phyloP scores from a whole-genome alignment of 2,329 filamentous ascomycete species.

The Aspergillus flavus region DNA sequence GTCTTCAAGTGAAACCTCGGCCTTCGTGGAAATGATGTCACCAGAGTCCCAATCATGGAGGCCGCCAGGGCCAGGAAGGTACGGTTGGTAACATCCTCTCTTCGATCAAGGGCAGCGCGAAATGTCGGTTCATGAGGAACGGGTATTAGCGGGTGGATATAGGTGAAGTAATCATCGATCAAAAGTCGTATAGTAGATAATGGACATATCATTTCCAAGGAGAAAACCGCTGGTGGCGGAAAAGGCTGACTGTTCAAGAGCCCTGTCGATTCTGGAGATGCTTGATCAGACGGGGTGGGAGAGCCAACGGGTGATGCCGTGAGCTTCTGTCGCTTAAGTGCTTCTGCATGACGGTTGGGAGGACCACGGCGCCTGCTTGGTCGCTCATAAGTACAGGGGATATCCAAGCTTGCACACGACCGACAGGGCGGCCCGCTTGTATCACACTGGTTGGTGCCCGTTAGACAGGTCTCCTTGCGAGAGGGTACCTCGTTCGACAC shows the following conservation, averaged over 20 bases:
- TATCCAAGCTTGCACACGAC: constrained; percentile 66
- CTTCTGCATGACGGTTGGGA: constrained; percentile 68
- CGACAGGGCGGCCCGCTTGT: constrained; percentile 67
- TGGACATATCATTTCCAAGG: constrained; percentile 52
- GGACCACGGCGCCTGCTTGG: constrained; percentile 66
- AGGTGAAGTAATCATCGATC: constrained; percentile 51
- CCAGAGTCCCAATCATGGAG: constrained; percentile 48
- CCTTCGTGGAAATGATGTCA: constrained; percentile 49
- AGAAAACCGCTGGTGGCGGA: constrained; percentile 47
- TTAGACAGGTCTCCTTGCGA: not conserved
- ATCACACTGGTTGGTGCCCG: constrained; percentile 56
- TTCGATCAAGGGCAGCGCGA: constrained; percentile 44
- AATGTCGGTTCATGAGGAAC: constrained; percentile 52
- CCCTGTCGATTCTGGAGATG: constrained; percentile 41
- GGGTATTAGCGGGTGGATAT: constrained; percentile 51
- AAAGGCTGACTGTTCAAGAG: constrained; percentile 27
- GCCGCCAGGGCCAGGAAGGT: constrained; percentile 50
- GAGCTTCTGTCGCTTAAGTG: constrained; percentile 63
- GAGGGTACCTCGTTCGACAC: constrained; percentile 7
- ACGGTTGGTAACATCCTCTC: constrained; percentile 45
- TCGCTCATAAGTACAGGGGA: constrained; percentile 68
- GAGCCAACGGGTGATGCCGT: constrained; percentile 40
- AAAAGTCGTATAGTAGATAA: constrained; percentile 43
- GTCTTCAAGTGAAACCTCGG: constrained; percentile 45
- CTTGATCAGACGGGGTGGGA: constrained; percentile 45